Percentiles rank a stretch among this genome's conserved stretches.
Evolutionary conservation across 495 filamentous ascomycete species (phyloP).

Genomic region (Penicillium ochrochloron): DNA sequence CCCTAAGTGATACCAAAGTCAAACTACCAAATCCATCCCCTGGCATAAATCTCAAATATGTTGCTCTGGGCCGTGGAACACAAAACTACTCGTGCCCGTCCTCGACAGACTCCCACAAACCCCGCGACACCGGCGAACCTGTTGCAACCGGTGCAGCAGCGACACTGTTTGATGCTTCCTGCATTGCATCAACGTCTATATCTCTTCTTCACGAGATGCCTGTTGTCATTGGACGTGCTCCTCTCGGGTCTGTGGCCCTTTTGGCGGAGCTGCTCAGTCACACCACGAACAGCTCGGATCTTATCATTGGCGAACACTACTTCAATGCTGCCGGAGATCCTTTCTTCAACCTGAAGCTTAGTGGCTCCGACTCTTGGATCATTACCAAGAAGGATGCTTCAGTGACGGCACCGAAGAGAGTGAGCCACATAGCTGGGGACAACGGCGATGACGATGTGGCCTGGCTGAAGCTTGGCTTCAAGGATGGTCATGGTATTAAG

Average conservation of each 20-base stretch:
- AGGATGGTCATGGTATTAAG: conserved; percentile 49
- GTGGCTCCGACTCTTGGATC: conserved; percentile 43
- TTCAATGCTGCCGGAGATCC: conserved; percentile 59
- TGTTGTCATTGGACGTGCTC: conserved; percentile 37
- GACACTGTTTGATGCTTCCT: conserved; percentile 67
- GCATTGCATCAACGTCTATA: conserved; percentile 36
- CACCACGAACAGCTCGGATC: conserved; percentile 35
- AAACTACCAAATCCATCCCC: conserved; percentile 51
- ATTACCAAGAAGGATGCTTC: conserved; percentile 49
- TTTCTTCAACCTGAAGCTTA: conserved; percentile 60
- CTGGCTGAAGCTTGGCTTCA: conserved; percentile 62
- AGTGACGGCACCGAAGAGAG: conserved; percentile 54
- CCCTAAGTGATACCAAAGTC: conserved; percentile 27
- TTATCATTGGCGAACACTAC: conserved; percentile 65
- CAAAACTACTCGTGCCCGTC: conserved; percentile 76
- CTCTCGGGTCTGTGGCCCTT: conserved; percentile 46
- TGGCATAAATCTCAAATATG: conserved; percentile 58
- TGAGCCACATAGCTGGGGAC: conserved; percentile 44
- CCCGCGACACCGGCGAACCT: conserved; percentile 31
- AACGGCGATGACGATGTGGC: conserved; percentile 57
- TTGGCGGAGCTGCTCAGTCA: conserved; percentile 30
- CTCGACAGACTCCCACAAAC: conserved; percentile 20
- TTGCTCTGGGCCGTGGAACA: conserved; percentile 71
- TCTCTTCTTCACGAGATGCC: conserved; percentile 40
- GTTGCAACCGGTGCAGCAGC: conserved; percentile 64